Evolutionary conservation across 148 eudicot species (phyloP), one percentile per base, ranked within the genome.

Genomic region (Spergularia bocconei): DNA sequence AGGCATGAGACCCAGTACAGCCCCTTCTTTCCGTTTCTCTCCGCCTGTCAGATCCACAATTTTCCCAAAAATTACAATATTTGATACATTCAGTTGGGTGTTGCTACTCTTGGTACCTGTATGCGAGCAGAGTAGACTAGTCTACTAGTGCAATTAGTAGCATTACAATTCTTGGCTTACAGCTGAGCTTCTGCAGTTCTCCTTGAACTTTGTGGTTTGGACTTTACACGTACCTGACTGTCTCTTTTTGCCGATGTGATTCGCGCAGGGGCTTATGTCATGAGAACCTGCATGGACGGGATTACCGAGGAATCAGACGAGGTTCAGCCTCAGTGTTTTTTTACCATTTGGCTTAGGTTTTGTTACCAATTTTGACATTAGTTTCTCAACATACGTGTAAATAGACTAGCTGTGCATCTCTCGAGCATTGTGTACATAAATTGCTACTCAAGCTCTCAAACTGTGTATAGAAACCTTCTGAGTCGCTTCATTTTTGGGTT

Each of bases 361-460:
- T 65, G 50, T 50, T 38, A 20, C 69, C 69, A 65, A 39, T 65
- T 65, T 65, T 65, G 69, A 65, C 69, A 16, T 38, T 38, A 44
- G 21, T 15, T 8, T 15, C n/a, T 39, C 17, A 8, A 15, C 14
- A 12, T 16, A 29, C 51, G 5, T 38, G 51, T 65, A 41, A 19
- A 19, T 17, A 6, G 19, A n/a, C 36, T 56, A 56, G 2, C 4
- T 56, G 13, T n/a, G 62, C 63, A n/a, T 59, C 21, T 11, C 11
- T 19, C 29, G 1, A 21, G 29, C 63, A 59, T 1, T 59, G 25
- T 59, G 29, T 59, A 59, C 5, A 59, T 59, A 58, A 11, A 0
- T 59, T 21, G 19, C 4, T 57, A 16, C 61, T 59, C 21, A 19
- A 17, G 29, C 63, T 57, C 19, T 7, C 10, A 4, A 16, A 10